Percentiles rank a stretch among this genome's conserved stretches.
Conservation (phyloP, 2,329 filamentous ascomycete species). For the Talaromyces sp. region DNA sequence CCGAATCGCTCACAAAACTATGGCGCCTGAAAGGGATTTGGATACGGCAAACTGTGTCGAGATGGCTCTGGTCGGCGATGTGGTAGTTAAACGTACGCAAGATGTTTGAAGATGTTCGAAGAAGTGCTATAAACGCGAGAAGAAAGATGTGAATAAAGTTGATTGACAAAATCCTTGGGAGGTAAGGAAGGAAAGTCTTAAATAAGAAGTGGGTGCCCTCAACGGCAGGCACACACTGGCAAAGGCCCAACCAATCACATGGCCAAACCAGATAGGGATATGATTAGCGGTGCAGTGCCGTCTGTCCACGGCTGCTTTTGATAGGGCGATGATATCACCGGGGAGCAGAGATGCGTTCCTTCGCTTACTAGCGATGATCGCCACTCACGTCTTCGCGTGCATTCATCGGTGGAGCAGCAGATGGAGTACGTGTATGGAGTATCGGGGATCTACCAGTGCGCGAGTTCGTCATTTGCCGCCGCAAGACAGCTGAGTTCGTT, state of each 20-base stretch:
- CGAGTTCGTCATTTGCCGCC: conserved; percentile 1
- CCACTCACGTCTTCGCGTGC: neutral
- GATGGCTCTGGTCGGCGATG: neutral
- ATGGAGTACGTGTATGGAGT: neutral
- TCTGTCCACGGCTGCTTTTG: neutral
- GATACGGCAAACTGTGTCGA: neutral
- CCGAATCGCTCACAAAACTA: neutral
- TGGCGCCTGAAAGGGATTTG: neutral
- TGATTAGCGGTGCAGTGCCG: neutral
- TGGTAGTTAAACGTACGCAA: neutral
- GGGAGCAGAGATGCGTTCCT: neutral
- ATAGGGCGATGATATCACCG: conserved; percentile 2
- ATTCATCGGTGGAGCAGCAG: neutral
- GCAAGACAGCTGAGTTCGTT: neutral
- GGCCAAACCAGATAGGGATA: neutral
- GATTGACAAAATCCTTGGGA: too few species aligned
- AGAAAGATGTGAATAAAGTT: too few species aligned
- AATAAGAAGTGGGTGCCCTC: neutral
- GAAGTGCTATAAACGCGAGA: neutral
- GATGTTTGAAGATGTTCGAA: too few species aligned
- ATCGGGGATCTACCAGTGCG: neutral
- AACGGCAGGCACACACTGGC: neutral
- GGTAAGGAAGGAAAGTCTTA: neutral
- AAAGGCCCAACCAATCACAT: neutral
- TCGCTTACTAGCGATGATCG: neutral